phyloP scores from a whole-genome alignment of 2,329 filamentous ascomycete species.

The Diaporthe destruens region DNA sequence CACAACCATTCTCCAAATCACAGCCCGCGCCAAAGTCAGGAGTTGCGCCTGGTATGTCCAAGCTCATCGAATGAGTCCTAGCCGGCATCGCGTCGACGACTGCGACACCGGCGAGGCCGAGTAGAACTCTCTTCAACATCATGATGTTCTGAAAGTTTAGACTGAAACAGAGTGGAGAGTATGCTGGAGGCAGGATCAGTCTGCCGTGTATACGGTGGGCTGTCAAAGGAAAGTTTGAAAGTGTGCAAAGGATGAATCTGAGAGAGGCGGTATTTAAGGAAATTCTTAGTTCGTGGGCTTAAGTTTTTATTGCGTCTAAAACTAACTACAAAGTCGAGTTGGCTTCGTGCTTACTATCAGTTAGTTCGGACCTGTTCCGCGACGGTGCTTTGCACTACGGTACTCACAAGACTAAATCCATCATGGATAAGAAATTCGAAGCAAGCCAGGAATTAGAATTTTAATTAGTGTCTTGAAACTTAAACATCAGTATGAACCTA shows the following conservation, averaged over 20 bases:
- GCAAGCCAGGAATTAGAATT: background rate
- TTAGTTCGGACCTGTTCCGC: background rate
- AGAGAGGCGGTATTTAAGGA: background rate
- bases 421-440: background rate
- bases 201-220: background rate
- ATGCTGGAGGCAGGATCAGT: background rate
- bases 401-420: background rate
- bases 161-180: too few relatives aligned
- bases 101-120: background rate
- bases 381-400: background rate
- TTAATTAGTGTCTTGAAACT: background rate
- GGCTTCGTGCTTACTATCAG: too few relatives aligned
- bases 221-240: background rate
- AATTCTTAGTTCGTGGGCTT: too few relatives aligned
- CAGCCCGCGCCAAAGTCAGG: background rate
- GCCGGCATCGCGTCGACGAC: background rate
- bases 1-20: background rate
- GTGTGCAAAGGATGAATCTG: background rate
- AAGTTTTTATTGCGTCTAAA: too few relatives aligned
- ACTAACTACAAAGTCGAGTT: too few relatives aligned
- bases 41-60: background rate
- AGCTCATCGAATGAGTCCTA: too few relatives aligned
- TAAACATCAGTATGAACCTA: background rate
- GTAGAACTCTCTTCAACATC: background rate
- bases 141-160: background rate